Base-by-base conservation (phyloP, 1,284 basidiomycete genomes). In the Blastosporella zonata region DNA sequence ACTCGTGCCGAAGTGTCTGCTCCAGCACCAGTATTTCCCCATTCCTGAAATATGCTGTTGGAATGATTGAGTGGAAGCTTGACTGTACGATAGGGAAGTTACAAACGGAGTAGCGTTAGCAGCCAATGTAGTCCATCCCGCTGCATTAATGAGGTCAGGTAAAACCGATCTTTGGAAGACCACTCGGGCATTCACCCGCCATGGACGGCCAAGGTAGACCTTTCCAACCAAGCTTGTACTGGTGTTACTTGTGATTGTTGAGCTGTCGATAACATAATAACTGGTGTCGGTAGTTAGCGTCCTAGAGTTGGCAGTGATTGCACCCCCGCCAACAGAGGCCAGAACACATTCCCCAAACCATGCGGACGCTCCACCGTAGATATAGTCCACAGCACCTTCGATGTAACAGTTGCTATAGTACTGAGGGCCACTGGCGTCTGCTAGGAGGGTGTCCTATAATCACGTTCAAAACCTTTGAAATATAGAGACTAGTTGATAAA, bases 261-360 rank as follows among this genome's bases (percentile, higher is more conserved):
- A 62, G 47, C 52, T 54, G 43, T 63, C 61, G 42, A 63, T 57
- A 13, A 63, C 60, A 34, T 63, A 63, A 52, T 58, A 61, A 18
- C 52, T 34, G 13, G 59, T 49, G 40, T 60, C 61, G 3, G 53
- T 47, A 10, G 53, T 35, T 6, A 37, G 29, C 27, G 55, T 43
- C 15, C 59, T 42, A 1, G 62, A 63, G 38, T 63, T 63, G 45
- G 62, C 62, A 35, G 62, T 63, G 34, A 63, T 61, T 2, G 62
- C 61, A 15, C 62, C 61, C 29, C 56, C 53, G 1, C 60, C 62
- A 38, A 58, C 53, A 15, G 56, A 59, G 10, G 62, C 54, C 17
- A 63, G 31, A 5, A 54, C 59, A 43, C 62, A 63, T 50, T 63
- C 60, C 13, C 62, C 62, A 37, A 63, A 62, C 62, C 62, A 63